Evolutionary conservation across 768 basidiomycete species (phyloP).

Genomic region (Suillus weaverae): DNA sequence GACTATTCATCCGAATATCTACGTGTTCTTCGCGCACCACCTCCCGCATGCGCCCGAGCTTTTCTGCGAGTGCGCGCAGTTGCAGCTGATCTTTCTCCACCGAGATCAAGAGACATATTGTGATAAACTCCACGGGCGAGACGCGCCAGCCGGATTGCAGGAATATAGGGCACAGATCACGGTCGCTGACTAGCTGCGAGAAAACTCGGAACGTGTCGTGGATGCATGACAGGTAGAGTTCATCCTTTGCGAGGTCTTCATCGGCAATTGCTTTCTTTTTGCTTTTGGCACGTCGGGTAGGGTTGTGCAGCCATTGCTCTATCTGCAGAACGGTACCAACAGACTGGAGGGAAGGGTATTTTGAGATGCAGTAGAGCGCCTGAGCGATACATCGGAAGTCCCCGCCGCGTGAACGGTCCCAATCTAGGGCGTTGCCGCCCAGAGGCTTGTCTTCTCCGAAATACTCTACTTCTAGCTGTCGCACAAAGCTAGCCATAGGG

Average conservation of each 20-base stretch:
- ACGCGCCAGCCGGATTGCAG: slow-evolving; percentile 46
- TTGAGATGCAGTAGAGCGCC: slow-evolving; percentile 51
- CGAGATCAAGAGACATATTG: slow-evolving; percentile 54
- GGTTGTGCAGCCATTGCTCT: slow-evolving; percentile 50
- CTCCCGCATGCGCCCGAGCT: slow-evolving; percentile 51
- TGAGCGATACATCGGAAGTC: slow-evolving; percentile 63
- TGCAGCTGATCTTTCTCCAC: slow-evolving; percentile 43
- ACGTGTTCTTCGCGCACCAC: slow-evolving; percentile 53
- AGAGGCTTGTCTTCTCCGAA: slow-evolving; percentile 41
- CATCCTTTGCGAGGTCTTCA: slow-evolving; percentile 29
- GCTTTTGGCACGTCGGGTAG: slow-evolving; percentile 17
- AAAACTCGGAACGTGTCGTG: slow-evolving; percentile 48
- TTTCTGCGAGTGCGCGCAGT: slow-evolving; percentile 41
- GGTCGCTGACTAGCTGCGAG: slow-evolving; percentile 42
- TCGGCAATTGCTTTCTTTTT: slow-evolving; percentile 23
- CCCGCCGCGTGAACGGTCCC: slow-evolving; percentile 50
- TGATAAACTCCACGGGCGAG: slow-evolving; percentile 69
- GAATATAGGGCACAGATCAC: slow-evolving; percentile 38
- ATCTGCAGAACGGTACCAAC: slow-evolving; percentile 37
- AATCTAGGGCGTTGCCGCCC: slow-evolving; percentile 41
- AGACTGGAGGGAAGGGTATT: slow-evolving; percentile 33
- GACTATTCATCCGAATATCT: slow-evolving; percentile 66
- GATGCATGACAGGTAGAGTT: slow-evolving; percentile 36
- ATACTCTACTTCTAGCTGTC: slow-evolving; percentile 50
- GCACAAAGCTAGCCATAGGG: slow-evolving; percentile 57